Conservation (phyloP, 2,329 filamentous ascomycete species). For the Pseudocercospora fuligena region DNA sequence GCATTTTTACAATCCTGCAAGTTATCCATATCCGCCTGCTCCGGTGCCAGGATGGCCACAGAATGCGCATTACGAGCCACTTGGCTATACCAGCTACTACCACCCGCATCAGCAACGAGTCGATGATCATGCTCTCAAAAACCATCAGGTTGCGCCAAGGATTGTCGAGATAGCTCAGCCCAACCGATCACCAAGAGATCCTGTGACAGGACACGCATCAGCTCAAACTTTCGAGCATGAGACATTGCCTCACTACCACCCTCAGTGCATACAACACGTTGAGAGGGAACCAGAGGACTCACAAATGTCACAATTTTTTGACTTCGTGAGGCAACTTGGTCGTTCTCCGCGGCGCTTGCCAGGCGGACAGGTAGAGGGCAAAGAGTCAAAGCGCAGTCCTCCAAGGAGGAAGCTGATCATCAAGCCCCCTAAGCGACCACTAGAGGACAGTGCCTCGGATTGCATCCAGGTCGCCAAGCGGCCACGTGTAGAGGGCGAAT, state of each 20-base stretch:
- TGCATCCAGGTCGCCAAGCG: not conserved
- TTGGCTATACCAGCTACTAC: not conserved
- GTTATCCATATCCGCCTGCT: not conserved
- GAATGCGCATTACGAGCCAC: not conserved
- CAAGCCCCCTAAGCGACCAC: not conserved
- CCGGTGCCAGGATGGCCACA: not conserved
- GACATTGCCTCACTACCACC: not conserved
- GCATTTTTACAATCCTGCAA: not conserved
- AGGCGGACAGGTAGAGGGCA: not conserved
- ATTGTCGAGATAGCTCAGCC: not conserved
- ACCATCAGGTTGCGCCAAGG: not conserved
- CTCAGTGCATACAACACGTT: not conserved
- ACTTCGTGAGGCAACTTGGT: not conserved
- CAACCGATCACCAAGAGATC: not conserved
- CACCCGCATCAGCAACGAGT: not conserved
- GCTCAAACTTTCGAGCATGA: not conserved
- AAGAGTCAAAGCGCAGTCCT: not conserved
- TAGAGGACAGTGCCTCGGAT: not conserved
- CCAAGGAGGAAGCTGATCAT: not conserved
- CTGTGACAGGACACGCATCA: not conserved
- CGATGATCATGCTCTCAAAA: not conserved
- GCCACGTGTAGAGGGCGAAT: slow-evolving; percentile 1
- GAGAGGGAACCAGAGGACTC: not conserved
- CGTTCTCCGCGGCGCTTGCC: not conserved
- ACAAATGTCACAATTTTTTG: not conserved